Percentiles rank a stretch among this genome's conserved stretches.
Evolutionary conservation across 257 asterid genomes (phyloP).

Genomic region (Solanum commersonii): DNA sequence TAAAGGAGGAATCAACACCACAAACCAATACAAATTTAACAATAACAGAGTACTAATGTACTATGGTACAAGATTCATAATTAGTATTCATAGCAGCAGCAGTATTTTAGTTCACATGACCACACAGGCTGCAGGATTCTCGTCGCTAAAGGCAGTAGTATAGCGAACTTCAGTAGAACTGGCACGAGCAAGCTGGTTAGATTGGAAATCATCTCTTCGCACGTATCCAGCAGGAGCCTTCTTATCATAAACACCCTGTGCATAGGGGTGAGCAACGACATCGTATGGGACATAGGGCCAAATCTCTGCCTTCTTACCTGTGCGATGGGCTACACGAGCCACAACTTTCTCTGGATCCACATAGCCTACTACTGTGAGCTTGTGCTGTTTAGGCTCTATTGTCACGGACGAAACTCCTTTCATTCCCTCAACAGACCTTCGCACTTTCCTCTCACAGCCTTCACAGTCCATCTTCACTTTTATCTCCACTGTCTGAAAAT

Average conservation of each 20-base stretch:
- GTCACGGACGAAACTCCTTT: slow-evolving; percentile 78
- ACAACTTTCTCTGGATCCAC: slow-evolving; percentile 84
- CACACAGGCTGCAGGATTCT: slow-evolving; percentile 70
- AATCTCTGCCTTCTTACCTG: slow-evolving; percentile 85
- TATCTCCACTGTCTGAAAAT: slow-evolving; percentile 73
- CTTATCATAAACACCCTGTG: slow-evolving; percentile 75
- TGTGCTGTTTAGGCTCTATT: slow-evolving; percentile 65
- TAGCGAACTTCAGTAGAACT: slow-evolving; percentile 92
- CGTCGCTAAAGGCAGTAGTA: slow-evolving; percentile 95
- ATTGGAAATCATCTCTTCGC: slow-evolving; percentile 22
- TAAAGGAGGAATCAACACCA: neutral
- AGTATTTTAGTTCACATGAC: slow-evolving; percentile 49
- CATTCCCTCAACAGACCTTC: slow-evolving; percentile 89
- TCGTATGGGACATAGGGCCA: slow-evolving; percentile 99
- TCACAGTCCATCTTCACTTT: slow-evolving; percentile 94
- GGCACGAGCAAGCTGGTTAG: slow-evolving; percentile 68
- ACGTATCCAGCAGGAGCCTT: slow-evolving; percentile 96
- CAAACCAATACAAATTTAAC: neutral
- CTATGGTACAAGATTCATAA: neutral
- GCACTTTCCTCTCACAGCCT: slow-evolving; percentile 85
- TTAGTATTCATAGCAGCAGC: neutral
- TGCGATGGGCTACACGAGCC: slow-evolving; percentile 76
- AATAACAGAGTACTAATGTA: neutral
- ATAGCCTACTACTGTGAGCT: slow-evolving; percentile 83
- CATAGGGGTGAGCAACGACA: slow-evolving; percentile 86